Percentiles rank a stretch among this genome's conserved stretches.
Evolutionary conservation across 148 eudicot genomes (phyloP).

Genomic region (Persicaria maculosa): DNA sequence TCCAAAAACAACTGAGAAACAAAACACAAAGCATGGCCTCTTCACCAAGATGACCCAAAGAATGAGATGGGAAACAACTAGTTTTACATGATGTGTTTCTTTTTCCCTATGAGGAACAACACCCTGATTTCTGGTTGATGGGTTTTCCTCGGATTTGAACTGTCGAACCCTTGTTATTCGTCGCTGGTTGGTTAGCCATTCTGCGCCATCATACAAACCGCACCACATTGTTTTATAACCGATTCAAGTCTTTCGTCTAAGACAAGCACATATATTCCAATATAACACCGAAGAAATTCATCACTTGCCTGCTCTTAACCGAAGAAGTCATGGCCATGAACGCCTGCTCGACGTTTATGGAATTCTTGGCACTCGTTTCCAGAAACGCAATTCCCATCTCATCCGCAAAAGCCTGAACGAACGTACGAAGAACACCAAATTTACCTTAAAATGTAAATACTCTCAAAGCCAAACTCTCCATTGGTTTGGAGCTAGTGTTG

Average conservation of each 20-base stretch:
- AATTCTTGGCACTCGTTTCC: slow-evolving; percentile 78
- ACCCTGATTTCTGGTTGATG: slow-evolving; percentile 48
- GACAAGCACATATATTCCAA: background rate
- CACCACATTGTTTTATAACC: background rate
- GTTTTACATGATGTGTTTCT: background rate
- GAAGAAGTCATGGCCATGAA: slow-evolving; percentile 81
- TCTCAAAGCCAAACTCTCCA: background rate
- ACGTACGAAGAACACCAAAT: background rate
- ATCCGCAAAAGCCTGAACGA: slow-evolving; percentile 60
- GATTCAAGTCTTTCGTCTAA: too few species aligned
- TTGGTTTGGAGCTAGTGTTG: background rate
- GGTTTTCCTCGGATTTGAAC: slow-evolving; percentile 72
- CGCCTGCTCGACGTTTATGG: slow-evolving; percentile 69
- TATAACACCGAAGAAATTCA: background rate
- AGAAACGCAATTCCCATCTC: slow-evolving; percentile 75
- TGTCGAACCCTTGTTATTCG: slow-evolving; percentile 50
- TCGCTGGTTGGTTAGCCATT: slow-evolving; percentile 64
- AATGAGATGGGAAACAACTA: background rate
- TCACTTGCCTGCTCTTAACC: slow-evolving; percentile 50
- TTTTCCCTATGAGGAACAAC: slow-evolving; percentile 39
- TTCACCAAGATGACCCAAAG: background rate
- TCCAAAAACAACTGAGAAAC: background rate
- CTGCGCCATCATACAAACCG: slow-evolving; percentile 13
- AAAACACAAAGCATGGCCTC: background rate
- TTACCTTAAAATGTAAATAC: slow-evolving; percentile 24